Evolutionary conservation across 2,329 filamentous ascomycete genomes (phyloP).

Genomic region (Fusarium anguioides): DNA sequence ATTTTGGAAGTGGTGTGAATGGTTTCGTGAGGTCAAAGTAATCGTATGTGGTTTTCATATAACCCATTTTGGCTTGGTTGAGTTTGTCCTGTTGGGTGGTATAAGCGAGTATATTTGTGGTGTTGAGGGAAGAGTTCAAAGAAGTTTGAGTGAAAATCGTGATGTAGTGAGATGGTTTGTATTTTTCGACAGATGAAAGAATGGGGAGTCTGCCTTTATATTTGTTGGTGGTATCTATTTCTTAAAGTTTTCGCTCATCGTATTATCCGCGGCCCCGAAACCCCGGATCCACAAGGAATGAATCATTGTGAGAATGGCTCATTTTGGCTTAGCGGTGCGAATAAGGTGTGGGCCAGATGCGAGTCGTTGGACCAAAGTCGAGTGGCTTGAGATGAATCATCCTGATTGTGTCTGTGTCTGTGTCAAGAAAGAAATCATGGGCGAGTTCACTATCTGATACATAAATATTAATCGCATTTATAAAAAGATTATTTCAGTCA

Average conservation of each 20-base stretch:
- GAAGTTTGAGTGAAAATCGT: not conserved
- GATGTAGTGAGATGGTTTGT: not conserved
- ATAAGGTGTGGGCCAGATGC: no score
- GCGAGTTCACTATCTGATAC: no score
- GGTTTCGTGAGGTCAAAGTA: constrained; percentile 15
- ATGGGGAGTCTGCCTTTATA: not conserved
- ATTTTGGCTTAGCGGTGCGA: not conserved
- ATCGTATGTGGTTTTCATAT: constrained; percentile 14
- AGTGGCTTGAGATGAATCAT: not conserved
- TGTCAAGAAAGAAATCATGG: no score
- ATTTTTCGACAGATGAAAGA: fast-evolving
- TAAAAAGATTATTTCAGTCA: no score
- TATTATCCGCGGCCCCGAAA: no score
- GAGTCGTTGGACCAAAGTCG: no score
- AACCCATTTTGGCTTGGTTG: constrained; percentile 11
- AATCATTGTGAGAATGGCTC: constrained; percentile 9
- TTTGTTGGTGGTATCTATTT: not conserved
- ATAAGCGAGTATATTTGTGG: not conserved
- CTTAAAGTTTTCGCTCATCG: no score
- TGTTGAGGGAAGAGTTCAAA: not conserved
- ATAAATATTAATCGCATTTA: no score
- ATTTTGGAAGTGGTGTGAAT: constrained; percentile 30
- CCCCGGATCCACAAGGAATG: not conserved
- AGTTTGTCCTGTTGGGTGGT: not conserved
- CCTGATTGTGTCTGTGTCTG: no score